Percentiles rank a stretch among this genome's conserved stretches.
phyloP scores from a whole-genome alignment of 2,329 filamentous ascomycete genomes.

The Penicillium sp. region DNA sequence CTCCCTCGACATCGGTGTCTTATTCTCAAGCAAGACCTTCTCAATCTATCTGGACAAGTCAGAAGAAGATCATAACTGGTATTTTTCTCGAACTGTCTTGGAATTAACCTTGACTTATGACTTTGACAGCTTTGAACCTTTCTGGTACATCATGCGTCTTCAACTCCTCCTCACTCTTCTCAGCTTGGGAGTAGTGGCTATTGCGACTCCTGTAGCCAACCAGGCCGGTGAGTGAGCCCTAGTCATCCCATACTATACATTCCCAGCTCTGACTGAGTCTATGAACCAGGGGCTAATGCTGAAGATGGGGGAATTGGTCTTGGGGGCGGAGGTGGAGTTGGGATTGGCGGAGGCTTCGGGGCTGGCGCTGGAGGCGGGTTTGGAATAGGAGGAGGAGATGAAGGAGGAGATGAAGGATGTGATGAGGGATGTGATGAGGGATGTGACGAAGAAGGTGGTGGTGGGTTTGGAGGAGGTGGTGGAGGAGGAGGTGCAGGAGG shows the following conservation, averaged over 20 bases:
- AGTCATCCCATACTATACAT: neutral
- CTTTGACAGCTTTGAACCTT: neutral
- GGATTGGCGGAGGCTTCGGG: slow-evolving; percentile 5
- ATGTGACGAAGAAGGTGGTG: slow-evolving; percentile 1
- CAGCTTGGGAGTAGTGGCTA: slow-evolving; percentile 11
- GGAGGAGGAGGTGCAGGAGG: slow-evolving; percentile 5
- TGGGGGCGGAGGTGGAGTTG: slow-evolving; percentile 10
- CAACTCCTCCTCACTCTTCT: slow-evolving; percentile 16
- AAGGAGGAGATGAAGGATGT: slow-evolving; percentile 7
- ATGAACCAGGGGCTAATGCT: slow-evolving; percentile 1
- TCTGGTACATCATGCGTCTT: slow-evolving; percentile 8
- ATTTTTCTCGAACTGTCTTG: neutral
- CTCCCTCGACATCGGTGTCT: neutral
- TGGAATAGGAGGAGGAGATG: slow-evolving; percentile 1
- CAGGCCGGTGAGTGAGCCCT: slow-evolving; percentile 14
- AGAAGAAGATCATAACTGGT: neutral
- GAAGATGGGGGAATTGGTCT: neutral
- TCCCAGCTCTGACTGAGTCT: neutral
- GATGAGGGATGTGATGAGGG: neutral
- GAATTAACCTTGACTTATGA: neutral
- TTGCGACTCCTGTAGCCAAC: slow-evolving; percentile 17
- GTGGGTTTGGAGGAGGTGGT: slow-evolving; percentile 1
- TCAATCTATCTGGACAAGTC: neutral
- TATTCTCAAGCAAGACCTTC: neutral
- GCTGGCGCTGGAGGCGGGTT: slow-evolving; percentile 9